Evolutionary conservation across 345 rosid species (phyloP), one percentile per base, ranked within the genome.

Genomic region (Ceriops zippeliana): DNA sequence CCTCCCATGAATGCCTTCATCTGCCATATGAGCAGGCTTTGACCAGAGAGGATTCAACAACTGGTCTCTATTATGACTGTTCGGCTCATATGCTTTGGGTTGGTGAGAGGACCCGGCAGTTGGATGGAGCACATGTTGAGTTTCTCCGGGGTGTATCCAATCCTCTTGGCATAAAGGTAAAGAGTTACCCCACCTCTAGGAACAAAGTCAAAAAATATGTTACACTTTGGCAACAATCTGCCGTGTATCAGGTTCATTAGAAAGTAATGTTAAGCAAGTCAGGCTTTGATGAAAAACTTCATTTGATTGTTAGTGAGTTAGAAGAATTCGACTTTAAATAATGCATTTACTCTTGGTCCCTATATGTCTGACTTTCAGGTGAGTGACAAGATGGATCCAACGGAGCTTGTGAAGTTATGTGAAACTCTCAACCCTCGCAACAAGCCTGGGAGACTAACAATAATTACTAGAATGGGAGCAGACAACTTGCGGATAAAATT

Each of bases 61-160:
- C 89, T 5, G 89, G 91, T 49, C 87, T 87, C 35, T 85, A 79
- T 73, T 85, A 87, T 77, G 91, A 87, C 62, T 87, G 91, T 67
- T 85, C 91, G 67, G 91, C 89, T 4, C 89, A 87, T 75, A 75
- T 87, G 87, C 78, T 87, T 47, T 87, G 91, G 89, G 89, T 87
- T 30, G 91, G 91, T 62, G 91, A 87, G 76, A 74, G 91, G 73
- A 87, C 91, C 79, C 83, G 89, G 28, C 91, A 87, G 63, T 76
- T 87, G 30, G 91, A 83, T 72, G 91, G 89, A 74, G 89, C 87
- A 38, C 91, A 85, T 87, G 81, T 87, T 65, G 91, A 85, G 71
- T 87, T 85, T 37, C 74, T 87, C 32, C 79, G 91, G 28, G 91
- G 91, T 52, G 80, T 87, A 11, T 68, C 89, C 20, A 87, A 87